A percentile compares a stretch with the other conserved stretches of the same genome.
These are phyloP conservation scores for Amanita thiersii DNA, from an alignment of 768 basidiomycete species.

Conservation along the genomic window DNA sequence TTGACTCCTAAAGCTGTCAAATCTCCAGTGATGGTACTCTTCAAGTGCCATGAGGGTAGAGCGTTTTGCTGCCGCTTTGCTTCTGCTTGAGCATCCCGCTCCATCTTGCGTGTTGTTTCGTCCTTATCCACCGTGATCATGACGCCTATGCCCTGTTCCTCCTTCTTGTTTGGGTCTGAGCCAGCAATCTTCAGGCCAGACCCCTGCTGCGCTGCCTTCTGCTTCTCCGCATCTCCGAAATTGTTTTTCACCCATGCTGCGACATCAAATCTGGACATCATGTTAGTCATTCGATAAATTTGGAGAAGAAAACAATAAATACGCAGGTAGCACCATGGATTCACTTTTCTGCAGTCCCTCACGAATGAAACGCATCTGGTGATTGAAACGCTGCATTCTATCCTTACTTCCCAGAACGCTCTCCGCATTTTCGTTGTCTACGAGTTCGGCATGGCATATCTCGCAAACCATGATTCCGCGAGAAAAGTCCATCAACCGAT, in stretches of 20 bases:
- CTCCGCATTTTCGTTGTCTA: conserved; percentile 89
- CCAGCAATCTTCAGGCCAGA: conserved; percentile 70
- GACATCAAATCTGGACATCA: conserved; percentile 62
- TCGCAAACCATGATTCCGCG: conserved; percentile 74
- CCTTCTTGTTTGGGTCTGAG: conserved; percentile 46
- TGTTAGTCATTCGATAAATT: conserved; percentile 2
- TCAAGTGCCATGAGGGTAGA: conserved; percentile 90
- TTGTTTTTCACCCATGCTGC: conserved; percentile 74
- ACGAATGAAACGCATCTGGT: conserved; percentile 80
- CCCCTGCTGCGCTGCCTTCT: conserved; percentile 41
- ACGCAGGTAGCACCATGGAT: conserved; percentile 79
- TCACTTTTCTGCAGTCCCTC: conserved; percentile 89
- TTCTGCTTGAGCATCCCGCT: conserved; percentile 75
- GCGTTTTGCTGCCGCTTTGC: conserved; percentile 86
- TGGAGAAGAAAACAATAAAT: conserved; percentile 13
- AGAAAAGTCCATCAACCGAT: conserved; percentile 69
- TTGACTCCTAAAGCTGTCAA: conserved; percentile 80
- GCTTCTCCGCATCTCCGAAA: conserved; percentile 54
- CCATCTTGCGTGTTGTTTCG: conserved; percentile 61
- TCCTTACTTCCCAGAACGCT: conserved; percentile 82
- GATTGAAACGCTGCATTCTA: conserved; percentile 92
- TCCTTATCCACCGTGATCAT: conserved; percentile 89
- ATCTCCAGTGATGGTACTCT: conserved; percentile 92
- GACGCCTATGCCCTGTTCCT: conserved; percentile 76
- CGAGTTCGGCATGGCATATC: conserved; percentile 76